These are phyloP conservation scores for Barnettozyma hawaiiensis DNA, from an alignment of 1,139 yeast species.

Conservation along the genomic window DNA sequence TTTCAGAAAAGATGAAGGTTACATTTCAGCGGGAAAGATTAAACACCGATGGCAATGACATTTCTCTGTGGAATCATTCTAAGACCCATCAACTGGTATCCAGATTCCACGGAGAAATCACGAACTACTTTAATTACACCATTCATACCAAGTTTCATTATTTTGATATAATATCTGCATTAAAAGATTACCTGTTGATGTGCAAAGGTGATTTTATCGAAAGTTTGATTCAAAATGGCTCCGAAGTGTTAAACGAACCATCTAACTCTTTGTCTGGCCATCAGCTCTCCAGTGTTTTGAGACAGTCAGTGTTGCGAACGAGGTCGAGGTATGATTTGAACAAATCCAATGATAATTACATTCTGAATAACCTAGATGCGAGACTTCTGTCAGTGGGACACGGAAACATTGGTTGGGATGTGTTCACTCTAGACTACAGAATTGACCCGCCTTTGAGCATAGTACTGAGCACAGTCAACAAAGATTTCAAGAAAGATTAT, in stretches of 20 bases:
- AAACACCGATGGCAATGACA: conserved; percentile 7
- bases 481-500: conserved; percentile 51
- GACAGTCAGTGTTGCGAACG: conserved; percentile 61
- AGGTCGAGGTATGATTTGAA: conserved; percentile 42
- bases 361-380: conserved; percentile 68
- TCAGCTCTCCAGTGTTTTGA: conserved; percentile 58
- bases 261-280: conserved; percentile 60
- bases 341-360: conserved; percentile 28
- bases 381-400: conserved; percentile 65
- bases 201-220: conserved; percentile 77
- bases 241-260: conserved; percentile 50
- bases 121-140: conserved; percentile 46
- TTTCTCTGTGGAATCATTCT: conserved; percentile 11
- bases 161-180: conserved; percentile 50
- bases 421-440: conserved; percentile 80
- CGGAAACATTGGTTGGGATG: conserved; percentile 85
- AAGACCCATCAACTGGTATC: conserved; percentile 32
- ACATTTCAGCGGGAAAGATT: conserved; percentile 9
- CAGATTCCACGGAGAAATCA: conserved; percentile 52
- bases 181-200: conserved; percentile 65
- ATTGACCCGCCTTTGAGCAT: conserved; percentile 51
- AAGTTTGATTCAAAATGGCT: conserved; percentile 52
- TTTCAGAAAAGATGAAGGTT: conserved; percentile 20
- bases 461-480: conserved; percentile 36
- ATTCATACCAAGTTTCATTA: conserved; percentile 47